Conservation (phyloP, 208 protist species). For the Herpetomonas samuelpessoai region DNA sequence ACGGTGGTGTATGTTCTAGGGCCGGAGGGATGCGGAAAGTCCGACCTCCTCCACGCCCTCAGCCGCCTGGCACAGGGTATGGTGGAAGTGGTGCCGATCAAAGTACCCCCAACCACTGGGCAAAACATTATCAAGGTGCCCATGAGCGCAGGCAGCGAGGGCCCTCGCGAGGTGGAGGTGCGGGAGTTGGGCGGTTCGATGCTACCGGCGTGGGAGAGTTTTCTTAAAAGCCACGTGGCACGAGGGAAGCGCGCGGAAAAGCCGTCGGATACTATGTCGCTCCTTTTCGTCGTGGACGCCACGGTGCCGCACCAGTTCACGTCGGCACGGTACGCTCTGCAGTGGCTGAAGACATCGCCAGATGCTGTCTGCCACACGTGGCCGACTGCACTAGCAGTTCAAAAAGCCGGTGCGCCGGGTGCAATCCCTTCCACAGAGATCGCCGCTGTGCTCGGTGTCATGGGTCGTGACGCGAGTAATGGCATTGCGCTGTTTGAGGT, state of each 20-base stretch:
- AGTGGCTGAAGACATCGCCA: constrained; percentile 21
- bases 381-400: constrained; percentile 53
- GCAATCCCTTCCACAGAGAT: constrained; percentile 50
- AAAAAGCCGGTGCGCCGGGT: constrained; percentile 45
- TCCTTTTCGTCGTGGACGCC: constrained; percentile 77
- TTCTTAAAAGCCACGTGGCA: constrained; percentile 37
- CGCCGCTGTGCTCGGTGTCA: constrained; percentile 24
- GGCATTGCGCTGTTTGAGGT: constrained; percentile 35
- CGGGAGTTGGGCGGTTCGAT: constrained; percentile 66
- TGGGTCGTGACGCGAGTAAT: not conserved
- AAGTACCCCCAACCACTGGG: constrained; percentile 52
- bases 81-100: constrained; percentile 18
- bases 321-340: constrained; percentile 30
- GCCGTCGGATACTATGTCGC: constrained; percentile 12
- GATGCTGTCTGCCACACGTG: constrained; percentile 45
- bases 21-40: constrained; percentile 63
- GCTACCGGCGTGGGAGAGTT: constrained; percentile 58
- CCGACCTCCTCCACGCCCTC: constrained; percentile 59
- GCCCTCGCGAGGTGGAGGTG: constrained; percentile 38
- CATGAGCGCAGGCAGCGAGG: constrained; percentile 10
- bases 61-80: constrained; percentile 25
- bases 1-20: constrained; percentile 63
- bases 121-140: constrained; percentile 53
- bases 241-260: constrained; percentile 11
- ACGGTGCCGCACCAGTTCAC: constrained; percentile 55